A percentile compares a stretch with the other conserved stretches of the same genome.
phyloP scores from a whole-genome alignment of 169 alveolate genomes.

The Eimeria praecox region DNA sequence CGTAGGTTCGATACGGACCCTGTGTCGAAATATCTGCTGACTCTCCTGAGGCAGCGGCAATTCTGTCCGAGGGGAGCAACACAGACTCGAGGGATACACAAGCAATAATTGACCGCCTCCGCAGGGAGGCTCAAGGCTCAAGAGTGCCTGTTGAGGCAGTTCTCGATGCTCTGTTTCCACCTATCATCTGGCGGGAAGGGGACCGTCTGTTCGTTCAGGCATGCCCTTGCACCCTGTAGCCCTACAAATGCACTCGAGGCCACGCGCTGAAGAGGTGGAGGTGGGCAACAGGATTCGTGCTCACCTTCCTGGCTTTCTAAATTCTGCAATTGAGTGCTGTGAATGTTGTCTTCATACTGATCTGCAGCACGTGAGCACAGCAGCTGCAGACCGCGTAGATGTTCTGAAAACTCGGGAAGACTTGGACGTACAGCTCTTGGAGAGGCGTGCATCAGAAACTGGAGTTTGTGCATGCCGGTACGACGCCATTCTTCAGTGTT shows the following conservation, averaged over 20 bases:
- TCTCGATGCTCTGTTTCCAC: constrained; percentile 77
- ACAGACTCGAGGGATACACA: constrained; percentile 26
- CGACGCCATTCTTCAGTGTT: constrained; percentile 80
- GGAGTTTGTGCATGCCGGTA: constrained; percentile 81
- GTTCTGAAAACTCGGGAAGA: constrained; percentile 79
- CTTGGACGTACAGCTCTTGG: constrained; percentile 73
- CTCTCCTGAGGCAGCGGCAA: constrained; percentile 50
- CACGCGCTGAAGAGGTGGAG: not conserved
- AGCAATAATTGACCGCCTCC: constrained; percentile 22
- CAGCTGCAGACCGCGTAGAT: constrained; percentile 80
- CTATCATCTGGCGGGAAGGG: constrained; percentile 70
- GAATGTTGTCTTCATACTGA: not conserved
- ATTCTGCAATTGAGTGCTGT: not conserved
- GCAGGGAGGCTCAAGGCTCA: constrained; percentile 70
- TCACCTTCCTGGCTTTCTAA: too few relatives aligned
- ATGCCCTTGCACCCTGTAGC: not conserved
- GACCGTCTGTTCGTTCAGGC: constrained; percentile 69
- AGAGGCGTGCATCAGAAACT: constrained; percentile 76
- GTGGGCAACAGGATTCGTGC: too few relatives aligned
- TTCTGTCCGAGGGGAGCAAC: constrained; percentile 2
- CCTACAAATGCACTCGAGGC: not conserved
- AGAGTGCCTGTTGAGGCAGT: constrained; percentile 68
- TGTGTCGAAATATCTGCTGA: constrained; percentile 47
- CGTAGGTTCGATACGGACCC: constrained; percentile 73
- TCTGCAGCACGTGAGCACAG: constrained; percentile 74